Conservation (phyloP, 2,329 filamentous ascomycete species). For the Xylariaceae sp. region DNA sequence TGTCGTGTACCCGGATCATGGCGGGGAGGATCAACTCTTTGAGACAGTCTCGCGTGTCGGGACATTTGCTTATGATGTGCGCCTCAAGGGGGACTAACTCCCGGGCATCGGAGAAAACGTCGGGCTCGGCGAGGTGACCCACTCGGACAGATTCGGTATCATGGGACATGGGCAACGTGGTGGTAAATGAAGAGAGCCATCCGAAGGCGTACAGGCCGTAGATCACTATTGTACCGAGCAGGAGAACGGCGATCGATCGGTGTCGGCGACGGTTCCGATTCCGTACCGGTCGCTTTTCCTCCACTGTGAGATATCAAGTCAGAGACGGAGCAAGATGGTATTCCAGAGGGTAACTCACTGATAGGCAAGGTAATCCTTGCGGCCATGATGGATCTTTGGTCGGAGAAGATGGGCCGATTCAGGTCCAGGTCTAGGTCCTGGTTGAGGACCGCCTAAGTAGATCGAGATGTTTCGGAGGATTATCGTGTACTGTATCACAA, state of each 20-base stretch:
- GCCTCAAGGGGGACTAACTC: slow-evolving; percentile 72
- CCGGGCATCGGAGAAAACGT: slow-evolving; percentile 12
- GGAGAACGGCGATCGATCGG: slow-evolving; percentile 22
- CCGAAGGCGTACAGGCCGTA: slow-evolving; percentile 24
- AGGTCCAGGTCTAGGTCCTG: too few species aligned
- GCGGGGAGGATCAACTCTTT: slow-evolving; percentile 73
- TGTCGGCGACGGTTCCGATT: slow-evolving; percentile 25
- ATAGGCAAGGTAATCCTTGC: slow-evolving; percentile 28
- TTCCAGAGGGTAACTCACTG: slow-evolving; percentile 9
- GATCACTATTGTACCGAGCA: slow-evolving; percentile 20
- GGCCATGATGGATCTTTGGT: slow-evolving; percentile 23
- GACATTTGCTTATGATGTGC: slow-evolving; percentile 97
- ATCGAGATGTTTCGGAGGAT: background rate
- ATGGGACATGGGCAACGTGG: slow-evolving; percentile 6
- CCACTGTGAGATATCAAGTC: slow-evolving; percentile 15
- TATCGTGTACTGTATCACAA: background rate
- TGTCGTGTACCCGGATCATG: slow-evolving; percentile 75
- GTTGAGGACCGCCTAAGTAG: background rate
- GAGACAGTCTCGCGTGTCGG: slow-evolving; percentile 82
- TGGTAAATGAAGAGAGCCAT: slow-evolving; percentile 17
- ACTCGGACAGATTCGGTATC: background rate
- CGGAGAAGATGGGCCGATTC: background rate
- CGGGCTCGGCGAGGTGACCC: slow-evolving; percentile 12
- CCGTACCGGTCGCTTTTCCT: slow-evolving; percentile 27
- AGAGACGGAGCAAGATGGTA: background rate